These are phyloP conservation scores for Backusella morwellensis DNA, from an alignment of 192 early-diverging fungal genomes.

Conservation along the genomic window DNA sequence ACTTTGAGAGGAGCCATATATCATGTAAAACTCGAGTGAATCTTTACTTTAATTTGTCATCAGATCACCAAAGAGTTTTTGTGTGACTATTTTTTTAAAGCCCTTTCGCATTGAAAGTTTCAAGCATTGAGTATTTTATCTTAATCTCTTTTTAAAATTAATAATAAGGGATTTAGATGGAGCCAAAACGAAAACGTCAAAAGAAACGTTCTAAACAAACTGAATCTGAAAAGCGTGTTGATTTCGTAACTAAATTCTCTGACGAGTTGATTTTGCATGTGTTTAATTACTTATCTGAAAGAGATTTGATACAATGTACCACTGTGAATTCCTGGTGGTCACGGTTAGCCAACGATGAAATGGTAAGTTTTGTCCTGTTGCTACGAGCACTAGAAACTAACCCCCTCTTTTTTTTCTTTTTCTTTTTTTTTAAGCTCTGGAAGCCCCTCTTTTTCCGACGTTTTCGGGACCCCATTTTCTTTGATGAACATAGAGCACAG, in stretches of 20 bases:
- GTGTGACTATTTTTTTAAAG: neutral
- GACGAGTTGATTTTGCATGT: constrained; percentile 46
- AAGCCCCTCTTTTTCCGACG: constrained; percentile 42
- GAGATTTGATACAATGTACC: constrained; percentile 37
- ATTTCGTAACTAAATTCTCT: constrained; percentile 32
- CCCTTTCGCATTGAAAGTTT: neutral
- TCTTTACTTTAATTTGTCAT: neutral
- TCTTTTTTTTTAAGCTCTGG: constrained; percentile 43
- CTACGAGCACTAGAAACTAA: neutral
- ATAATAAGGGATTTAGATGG: neutral
- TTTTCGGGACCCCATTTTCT: constrained; percentile 27
- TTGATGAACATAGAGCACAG: neutral
- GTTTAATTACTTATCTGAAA: constrained; percentile 37
- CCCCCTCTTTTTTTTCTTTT: too few species aligned
- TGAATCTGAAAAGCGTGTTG: neutral
- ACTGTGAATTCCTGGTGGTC: constrained; percentile 39
- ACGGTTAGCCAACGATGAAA: constrained; percentile 42
- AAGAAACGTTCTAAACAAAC: neutral
- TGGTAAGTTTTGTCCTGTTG: constrained; percentile 20
- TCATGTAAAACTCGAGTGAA: neutral
- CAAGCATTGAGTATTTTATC: neutral
- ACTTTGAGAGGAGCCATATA: neutral
- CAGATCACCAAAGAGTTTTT: neutral
- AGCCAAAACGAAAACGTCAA: neutral
- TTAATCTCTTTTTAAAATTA: neutral